Evolutionary conservation across 2,329 filamentous ascomycete species (phyloP), one percentile per base, ranked within the genome.

Genomic region (Epichloe glyceriae): DNA sequence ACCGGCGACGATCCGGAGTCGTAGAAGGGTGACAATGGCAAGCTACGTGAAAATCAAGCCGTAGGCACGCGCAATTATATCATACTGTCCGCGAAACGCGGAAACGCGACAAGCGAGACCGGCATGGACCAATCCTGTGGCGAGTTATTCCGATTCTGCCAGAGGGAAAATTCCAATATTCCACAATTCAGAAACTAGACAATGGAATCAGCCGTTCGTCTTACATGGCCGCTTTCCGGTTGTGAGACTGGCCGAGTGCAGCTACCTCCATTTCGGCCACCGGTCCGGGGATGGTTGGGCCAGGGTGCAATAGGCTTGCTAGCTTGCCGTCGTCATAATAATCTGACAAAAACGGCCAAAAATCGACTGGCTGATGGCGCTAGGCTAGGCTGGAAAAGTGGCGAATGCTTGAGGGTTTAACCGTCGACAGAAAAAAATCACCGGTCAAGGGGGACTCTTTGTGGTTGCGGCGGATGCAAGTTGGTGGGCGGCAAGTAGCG

Each of bases 241-340:
- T 8, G 11, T 38, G 10, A 17, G 7, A 11, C n/a, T 53, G 38
- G 46, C 46, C 22, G 20, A 39, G 40, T 22, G 17, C 46, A 49
- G 49, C 46, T 42, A 51, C 52, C 52, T 51, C 50, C 42, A 51
- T 53, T 42, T 48, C 52, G 52, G 52, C 52, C 52, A 53, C 49
- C 26, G 19, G 22, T 17, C 45, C 19, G 26, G 30, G 11, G 11
- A 19, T 44, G 11, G 38, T 47, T 47, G 19, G 43, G 37, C 19
- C 37, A 42, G 35, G 20, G 37, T 40, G 20, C 20, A 20, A 38
- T 3, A 20, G 42, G 42, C 8, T 7, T 7, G 26, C 26, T 7
- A 49, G 42, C 8, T 7, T 7, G 26, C 26, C 26, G 2, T 30
- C 26, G n/a, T n/a, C n/a, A n/a, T n/a, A n/a, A 30, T 7, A 30